Base-by-base conservation (phyloP, 2,329 filamentous ascomycete genomes). In the Venturiaceae sp. region DNA sequence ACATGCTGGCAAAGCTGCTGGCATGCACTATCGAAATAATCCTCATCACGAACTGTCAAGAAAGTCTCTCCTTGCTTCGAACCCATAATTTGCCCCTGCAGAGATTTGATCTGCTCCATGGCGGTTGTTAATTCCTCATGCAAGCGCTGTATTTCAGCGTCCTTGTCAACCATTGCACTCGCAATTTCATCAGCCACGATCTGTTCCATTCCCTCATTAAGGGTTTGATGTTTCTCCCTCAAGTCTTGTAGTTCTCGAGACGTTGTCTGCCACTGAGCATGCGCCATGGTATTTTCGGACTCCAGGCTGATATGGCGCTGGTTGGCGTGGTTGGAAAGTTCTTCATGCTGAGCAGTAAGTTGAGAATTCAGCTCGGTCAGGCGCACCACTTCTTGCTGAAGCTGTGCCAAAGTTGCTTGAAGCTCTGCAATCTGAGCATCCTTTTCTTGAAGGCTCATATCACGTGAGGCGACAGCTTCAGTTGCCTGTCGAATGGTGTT, bases 1-100 rank as follows among this genome's bases (percentile, higher is more conserved):
- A 96, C 90, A 70, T 96, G 92, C 65, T 92, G 88, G 74, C 91
- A 99, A 47, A 99, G 84, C 72, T 95, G 88, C 71, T 96, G 91
- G 71, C 94, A 99, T 44, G 92, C 88, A 66, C 84, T 84, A 68
- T 96, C 91, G 69, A 99, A 97, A 77, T 96, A 92, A 74, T 96
- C 92, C 71, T 96, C 92, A 68, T 96, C 91, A 64, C 83, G 84
- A 62, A 91, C 79, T 53, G 82, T 82, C 62, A 97, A 84, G 74
- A 95, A 92, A 64, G 88, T 83, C 66, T 90, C 86, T 61, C 80
- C 78, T 57, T 83, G 68, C 58, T 78, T 78, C 34, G 80, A 77
- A 2, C 77, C 74, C 28, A 83, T 72, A 39, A 86, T 83, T 66
- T 85, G 78, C 62, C 78, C 75, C 64, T 86, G 83, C 53, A 86